Conservation (phyloP, 257 asterid species). For the Ocimum tenuiflorum region DNA sequence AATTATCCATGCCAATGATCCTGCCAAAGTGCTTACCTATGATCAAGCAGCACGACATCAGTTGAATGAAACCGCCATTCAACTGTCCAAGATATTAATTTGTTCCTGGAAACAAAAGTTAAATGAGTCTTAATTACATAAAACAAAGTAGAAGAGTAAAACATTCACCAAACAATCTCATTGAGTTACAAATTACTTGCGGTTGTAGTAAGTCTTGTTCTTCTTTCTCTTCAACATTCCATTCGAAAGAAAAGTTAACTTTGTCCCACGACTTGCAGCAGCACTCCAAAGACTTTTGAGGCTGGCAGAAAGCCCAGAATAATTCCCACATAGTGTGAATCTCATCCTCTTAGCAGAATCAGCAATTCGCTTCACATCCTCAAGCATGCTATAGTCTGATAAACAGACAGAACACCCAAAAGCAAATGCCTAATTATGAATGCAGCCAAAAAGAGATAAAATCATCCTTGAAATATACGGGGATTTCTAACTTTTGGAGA, state of each 20-base stretch:
- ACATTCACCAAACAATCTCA: background rate
- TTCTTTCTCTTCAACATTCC: constrained; percentile 77
- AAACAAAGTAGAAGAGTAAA: background rate
- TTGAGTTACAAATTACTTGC: constrained; percentile 25
- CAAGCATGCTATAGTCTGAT: constrained; percentile 76
- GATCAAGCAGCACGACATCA: constrained; percentile 57
- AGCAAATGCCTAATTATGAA: background rate
- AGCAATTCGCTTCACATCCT: constrained; percentile 82
- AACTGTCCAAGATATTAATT: constrained; percentile 75
- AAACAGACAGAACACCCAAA: constrained; percentile 11
- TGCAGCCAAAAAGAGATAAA: background rate
- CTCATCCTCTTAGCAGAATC: constrained; percentile 76
- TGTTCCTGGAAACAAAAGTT: constrained; percentile 44
- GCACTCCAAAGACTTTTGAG: constrained; percentile 58
- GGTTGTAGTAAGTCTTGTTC: constrained; percentile 52
- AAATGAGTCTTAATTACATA: background rate
- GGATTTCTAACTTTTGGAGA: background rate
- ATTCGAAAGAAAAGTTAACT: constrained; percentile 41
- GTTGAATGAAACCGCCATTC: constrained; percentile 85
- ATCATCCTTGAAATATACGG: background rate
- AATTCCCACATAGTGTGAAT: constrained; percentile 40
- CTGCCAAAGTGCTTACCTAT: constrained; percentile 52
- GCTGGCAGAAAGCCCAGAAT: constrained; percentile 41
- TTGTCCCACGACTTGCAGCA: constrained; percentile 58
- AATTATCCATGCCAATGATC: background rate